Conservation (phyloP, 768 basidiomycete species). For the Tulasnella sp. region DNA sequence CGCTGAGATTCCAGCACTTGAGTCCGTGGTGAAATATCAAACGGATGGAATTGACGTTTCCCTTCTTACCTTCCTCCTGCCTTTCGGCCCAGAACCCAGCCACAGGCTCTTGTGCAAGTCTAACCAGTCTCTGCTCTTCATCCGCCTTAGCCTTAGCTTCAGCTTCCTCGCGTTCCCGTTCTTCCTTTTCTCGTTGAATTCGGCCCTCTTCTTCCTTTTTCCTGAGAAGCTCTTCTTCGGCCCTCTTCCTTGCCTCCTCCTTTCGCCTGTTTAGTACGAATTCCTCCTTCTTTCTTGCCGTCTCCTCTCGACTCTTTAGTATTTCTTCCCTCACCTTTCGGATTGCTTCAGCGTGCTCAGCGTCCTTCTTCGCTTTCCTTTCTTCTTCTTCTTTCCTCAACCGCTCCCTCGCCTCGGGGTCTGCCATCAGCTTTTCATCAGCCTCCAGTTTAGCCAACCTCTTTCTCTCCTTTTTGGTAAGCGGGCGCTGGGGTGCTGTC, state of each 20-base stretch:
- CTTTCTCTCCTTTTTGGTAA: neutral
- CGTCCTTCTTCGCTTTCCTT: neutral
- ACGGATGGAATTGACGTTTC: too few species aligned
- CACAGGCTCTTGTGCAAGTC: neutral
- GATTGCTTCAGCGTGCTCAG: neutral
- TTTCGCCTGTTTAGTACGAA: neutral
- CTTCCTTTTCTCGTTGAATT: neutral
- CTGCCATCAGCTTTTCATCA: neutral
- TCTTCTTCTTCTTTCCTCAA: neutral
- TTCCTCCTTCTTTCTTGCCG: too few species aligned
- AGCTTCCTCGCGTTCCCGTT: neutral
- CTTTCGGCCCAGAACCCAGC: neutral
- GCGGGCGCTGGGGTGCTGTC: neutral
- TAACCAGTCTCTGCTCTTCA: neutral
- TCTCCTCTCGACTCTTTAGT: too few species aligned
- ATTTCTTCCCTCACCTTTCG: neutral
- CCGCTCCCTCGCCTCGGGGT: neutral
- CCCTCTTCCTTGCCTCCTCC: neutral
- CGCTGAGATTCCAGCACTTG: too few species aligned
- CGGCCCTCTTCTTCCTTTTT: neutral
- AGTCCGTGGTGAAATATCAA: too few species aligned
- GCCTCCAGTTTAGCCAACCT: neutral
- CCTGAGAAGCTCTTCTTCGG: neutral
- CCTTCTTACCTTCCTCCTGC: too few species aligned
- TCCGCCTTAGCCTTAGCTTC: neutral